Evolutionary conservation across 768 basidiomycete species (phyloP), one percentile per base, ranked within the genome.

Genomic region (Stropharia rugosoannulata): DNA sequence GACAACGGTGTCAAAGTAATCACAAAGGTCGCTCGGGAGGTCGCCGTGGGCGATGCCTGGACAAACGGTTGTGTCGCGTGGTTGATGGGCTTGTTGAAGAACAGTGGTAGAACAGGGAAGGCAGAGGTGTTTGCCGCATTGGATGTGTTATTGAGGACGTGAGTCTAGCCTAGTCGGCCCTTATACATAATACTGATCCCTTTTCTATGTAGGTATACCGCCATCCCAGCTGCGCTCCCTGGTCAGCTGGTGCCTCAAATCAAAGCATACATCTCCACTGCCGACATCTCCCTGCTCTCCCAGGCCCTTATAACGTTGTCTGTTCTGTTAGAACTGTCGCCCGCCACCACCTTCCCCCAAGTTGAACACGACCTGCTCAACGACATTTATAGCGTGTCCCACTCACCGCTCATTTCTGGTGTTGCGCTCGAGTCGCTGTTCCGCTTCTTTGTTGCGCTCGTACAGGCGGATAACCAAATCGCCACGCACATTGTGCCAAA

Each of bases 1-100:
- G 85, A 88, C 9, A 83, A 85, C 32, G 86, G 88, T 16, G 88
- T 98, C 48, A 85, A 78, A 59, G 92, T 93, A 35, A 87, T 97
- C 48, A 88, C 82, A 5, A 86, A 85, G 55, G 90, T 96, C n/a
- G 92, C 92, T 16, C 83, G 69, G 51, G 86, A 88, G 54, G 89
- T 89, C 36, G 76, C 80, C 16, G 76, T 90, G 45, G 78, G 80
- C 18, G 87, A 90, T 65, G 74, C 78, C 11, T 98, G 95, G 95
- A 84, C 94, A 11, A 85, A 88, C 52, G 84, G 84, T 5, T 89
- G 86, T 59, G 74, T 95, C 15, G 82, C 89, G 29, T 93, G 91
- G 84, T 74, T 89, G 16, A 80, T 91, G 66, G 77, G 78, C 5
- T 67, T 97, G 19, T 68, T 96, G 58, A 84, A 82, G 71, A 92